Conservation (phyloP, 768 basidiomycete species). For the Trametes maxima region DNA sequence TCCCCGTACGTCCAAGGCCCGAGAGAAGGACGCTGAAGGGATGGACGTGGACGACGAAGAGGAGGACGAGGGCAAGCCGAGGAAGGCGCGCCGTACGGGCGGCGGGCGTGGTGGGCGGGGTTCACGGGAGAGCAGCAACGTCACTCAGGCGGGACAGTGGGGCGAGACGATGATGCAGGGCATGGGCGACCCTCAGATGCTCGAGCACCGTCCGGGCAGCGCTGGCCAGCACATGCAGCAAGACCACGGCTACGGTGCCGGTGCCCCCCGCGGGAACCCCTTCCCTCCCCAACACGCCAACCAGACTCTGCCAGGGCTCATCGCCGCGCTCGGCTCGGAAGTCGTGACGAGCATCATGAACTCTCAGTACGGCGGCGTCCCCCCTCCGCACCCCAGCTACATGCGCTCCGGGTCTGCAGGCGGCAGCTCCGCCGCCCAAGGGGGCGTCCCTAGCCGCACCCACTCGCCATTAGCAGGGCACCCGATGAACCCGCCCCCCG, state of each 20-base stretch:
- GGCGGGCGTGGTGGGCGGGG: not conserved
- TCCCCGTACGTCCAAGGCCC: slow-evolving; percentile 35
- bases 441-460: slow-evolving; percentile 65
- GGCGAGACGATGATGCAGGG: slow-evolving; percentile 26
- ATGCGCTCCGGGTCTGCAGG: slow-evolving; percentile 55
- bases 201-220: slow-evolving; percentile 17
- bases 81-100: slow-evolving; percentile 9
- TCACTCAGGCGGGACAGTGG: slow-evolving; percentile 20
- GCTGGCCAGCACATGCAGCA: slow-evolving; percentile 9
- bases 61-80: slow-evolving; percentile 21
- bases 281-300: slow-evolving; percentile 42
- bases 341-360: slow-evolving; percentile 24
- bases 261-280: slow-evolving; percentile 31
- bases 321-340: slow-evolving; percentile 38
- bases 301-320: slow-evolving; percentile 66
- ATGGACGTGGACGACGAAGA: slow-evolving; percentile 56
- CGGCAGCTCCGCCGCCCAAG: slow-evolving; percentile 15
- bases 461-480: slow-evolving; percentile 66
- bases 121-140: slow-evolving; percentile 17
- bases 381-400: slow-evolving; percentile 46
- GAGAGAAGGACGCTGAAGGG: slow-evolving; percentile 43
- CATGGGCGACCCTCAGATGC: slow-evolving; percentile 19
- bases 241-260: slow-evolving; percentile 25
- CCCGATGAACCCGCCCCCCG: slow-evolving; percentile 36
- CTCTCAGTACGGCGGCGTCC: slow-evolving; percentile 17